Conservation (phyloP, 805 yeast species). For the Schizosaccharomyces cryophilus region DNA sequence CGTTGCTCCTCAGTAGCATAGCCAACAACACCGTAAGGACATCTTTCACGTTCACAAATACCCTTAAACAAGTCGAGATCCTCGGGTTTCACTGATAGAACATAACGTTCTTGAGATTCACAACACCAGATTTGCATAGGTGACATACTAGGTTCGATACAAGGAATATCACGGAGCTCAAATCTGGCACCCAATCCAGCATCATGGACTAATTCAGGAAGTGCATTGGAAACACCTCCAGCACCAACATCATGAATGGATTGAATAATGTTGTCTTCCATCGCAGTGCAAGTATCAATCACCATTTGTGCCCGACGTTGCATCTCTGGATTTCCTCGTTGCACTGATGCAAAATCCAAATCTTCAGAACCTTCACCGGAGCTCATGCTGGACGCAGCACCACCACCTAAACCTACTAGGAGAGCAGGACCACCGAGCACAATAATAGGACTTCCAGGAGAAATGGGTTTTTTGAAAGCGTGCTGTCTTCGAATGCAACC, state of each 20-base stretch:
- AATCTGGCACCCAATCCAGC: conserved; percentile 85
- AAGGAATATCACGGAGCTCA: conserved; percentile 71
- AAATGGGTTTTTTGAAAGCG: conserved; percentile 49
- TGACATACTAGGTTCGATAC: conserved; percentile 92
- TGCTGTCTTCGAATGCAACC: conserved; percentile 88
- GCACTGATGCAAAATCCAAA: conserved; percentile 94
- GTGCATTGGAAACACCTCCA: conserved; percentile 91
- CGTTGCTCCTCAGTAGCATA: conserved; percentile 71
- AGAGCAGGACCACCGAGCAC: conserved; percentile 94
- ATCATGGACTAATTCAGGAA: conserved; percentile 93
- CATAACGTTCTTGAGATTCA: conserved; percentile 96
- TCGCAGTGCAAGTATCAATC: conserved; percentile 73
- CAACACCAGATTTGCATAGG: conserved; percentile 99
- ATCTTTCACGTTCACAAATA: conserved; percentile 84
- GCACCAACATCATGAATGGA: conserved; percentile 98
- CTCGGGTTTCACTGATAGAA: conserved; percentile 65
- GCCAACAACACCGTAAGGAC: conserved; percentile 90
- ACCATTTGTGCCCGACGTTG: conserved; percentile 98
- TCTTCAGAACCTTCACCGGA: conserved; percentile 92
- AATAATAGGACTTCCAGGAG: conserved; percentile 75
- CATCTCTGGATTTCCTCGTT: conserved; percentile 97
- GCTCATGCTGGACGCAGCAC: conserved; percentile 94
- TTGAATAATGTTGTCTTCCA: conserved; percentile 53
- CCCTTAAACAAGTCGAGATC: conserved; percentile 46
- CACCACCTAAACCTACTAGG: conserved; percentile 98